Evolutionary conservation across 495 filamentous ascomycete species (phyloP), one percentile per base, ranked within the genome.

Genomic region (Hyaloscypha bicolor): DNA sequence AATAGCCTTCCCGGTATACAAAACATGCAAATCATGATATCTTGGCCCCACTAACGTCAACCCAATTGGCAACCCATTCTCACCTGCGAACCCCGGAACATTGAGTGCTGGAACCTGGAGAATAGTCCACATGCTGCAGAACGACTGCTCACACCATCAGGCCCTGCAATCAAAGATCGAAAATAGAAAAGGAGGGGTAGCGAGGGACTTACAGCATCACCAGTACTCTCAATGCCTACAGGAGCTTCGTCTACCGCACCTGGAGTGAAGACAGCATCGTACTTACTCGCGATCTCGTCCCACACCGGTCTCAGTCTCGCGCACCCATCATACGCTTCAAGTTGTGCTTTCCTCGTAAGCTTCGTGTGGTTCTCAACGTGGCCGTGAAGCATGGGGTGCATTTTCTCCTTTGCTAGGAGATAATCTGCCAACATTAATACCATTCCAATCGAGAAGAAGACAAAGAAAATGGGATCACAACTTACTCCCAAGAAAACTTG

Each of bases 191-290:
- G 71, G 77, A 2, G 77, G 75, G 56, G 25, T 25, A 25, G 25
- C 25, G 61, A 48, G 56, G 76, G 77, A 68, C 80, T 82, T 12
- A 74, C 78, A 45, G 82, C 73, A 63, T 71, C 77, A 8, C 83
- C 84, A 9, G 81, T 86, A 30, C 71, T 78, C 21, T 72, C 73
- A 8, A 76, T 48, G 0, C 83, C 84, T 9, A 78, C 63, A 0
- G 84, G 81, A 1, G 84, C 84, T 60, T 82, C 84, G 68, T 84
- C 83, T 0, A 78, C 52, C 1, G 78, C 81, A 64, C 80, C 82
- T 1, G 82, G 82, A 2, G 79, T 81, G n/a, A 86, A 68, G 1
- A 85, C 76, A 3, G 79, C 80, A 56, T 76, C 77, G 63, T 84
- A 86, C 32, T 74, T 75, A 9, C 71, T 72, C 0, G 79, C 81